These are phyloP conservation scores for Yamadazyma taylorii DNA, from an alignment of 1,139 yeast genomes.

Conservation along the genomic window DNA sequence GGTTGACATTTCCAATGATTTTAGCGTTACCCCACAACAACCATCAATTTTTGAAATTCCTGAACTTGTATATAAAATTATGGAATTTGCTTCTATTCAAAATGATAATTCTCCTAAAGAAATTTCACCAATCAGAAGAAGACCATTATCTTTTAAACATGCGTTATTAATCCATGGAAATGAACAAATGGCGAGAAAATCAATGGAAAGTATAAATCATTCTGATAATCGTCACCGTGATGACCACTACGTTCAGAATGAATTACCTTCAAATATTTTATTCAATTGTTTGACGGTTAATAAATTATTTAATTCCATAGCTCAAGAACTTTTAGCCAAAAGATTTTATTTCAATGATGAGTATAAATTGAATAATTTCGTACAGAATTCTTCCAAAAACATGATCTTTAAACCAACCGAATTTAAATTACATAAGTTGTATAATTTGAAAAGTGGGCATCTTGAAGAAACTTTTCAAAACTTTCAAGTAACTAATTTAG, in stretches of 20 bases:
- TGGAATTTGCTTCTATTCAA: conserved; percentile 56
- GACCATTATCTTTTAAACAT: conserved; percentile 67
- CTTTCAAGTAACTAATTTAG: conserved; percentile 49
- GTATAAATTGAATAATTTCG: conserved; percentile 46
- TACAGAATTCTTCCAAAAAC: conserved; percentile 11
- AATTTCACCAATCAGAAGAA: conserved; percentile 56
- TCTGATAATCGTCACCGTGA: too few species aligned
- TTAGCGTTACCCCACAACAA: too few species aligned
- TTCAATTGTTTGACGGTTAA: conserved; percentile 68
- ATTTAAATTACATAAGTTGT: conserved; percentile 39
- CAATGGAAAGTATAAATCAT: conserved; percentile 43
- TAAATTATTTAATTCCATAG: conserved; percentile 59
- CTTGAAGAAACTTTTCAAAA: conserved; percentile 22
- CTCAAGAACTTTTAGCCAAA: conserved; percentile 54
- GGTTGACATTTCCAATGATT: neutral
- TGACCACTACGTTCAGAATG: too few species aligned
- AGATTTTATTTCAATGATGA: conserved; percentile 57
- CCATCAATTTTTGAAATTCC: conserved; percentile 70
- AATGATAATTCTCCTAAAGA: conserved; percentile 57
- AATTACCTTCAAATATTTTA: conserved; percentile 25
- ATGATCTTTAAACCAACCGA: conserved; percentile 26
- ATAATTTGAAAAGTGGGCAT: conserved; percentile 29
- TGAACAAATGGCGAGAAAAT: conserved; percentile 45
- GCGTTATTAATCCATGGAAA: conserved; percentile 50
- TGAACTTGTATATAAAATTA: conserved; percentile 65